Base-by-base conservation (phyloP, 768 basidiomycete genomes). In the Lactarius akahatsu region DNA sequence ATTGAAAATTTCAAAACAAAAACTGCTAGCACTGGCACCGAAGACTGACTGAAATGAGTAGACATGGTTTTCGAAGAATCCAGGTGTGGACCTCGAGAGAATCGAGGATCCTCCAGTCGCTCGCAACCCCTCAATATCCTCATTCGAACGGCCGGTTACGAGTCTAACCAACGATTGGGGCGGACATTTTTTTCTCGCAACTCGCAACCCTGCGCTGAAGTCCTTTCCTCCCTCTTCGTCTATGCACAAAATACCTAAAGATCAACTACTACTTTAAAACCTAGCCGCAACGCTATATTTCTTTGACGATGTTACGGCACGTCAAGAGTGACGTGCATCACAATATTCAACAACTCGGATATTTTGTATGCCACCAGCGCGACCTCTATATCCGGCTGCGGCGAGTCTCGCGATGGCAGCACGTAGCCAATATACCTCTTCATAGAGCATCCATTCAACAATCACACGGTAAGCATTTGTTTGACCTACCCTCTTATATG, bases 261-360 rank as follows among this genome's bases (percentile, higher is more conserved):
- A 61, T 32, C 2, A 58, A 60, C 61, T 81, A 77, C 36, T 77
- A 80, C 64, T 92, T 96, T 75, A 83, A 57, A 90, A 90, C 75
- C 78, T 91, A 41, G 93, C 94, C 9, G 83, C 83, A 15, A 82
- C 83, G 71, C 74, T 96, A 61, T 91, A 90, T 79, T 98, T 94
- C 82, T 97, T 98, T 78, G 92, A 98, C 69, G 96, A 97, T 78
- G 89, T 92, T 8, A 77, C 88, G 36, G 96, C 95, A 71, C 71
- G 89, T 11, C 11, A 50, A 3, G 4, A 50, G 23, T 80, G 30
- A 8, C 30, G 43, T 40, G 8, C 28, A 18, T 55, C 30, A 18
- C 32, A 13, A 11, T 32, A 30, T 54, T 40, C 52, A 64, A 45
- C 55, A 23, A 57, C 13, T 34, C 32, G 32, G 32, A 4, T 59